Percentiles rank a stretch among this genome's conserved stretches.
Evolutionary conservation across 768 basidiomycete genomes (phyloP).

Genomic region (Boletus eberwhitei): DNA sequence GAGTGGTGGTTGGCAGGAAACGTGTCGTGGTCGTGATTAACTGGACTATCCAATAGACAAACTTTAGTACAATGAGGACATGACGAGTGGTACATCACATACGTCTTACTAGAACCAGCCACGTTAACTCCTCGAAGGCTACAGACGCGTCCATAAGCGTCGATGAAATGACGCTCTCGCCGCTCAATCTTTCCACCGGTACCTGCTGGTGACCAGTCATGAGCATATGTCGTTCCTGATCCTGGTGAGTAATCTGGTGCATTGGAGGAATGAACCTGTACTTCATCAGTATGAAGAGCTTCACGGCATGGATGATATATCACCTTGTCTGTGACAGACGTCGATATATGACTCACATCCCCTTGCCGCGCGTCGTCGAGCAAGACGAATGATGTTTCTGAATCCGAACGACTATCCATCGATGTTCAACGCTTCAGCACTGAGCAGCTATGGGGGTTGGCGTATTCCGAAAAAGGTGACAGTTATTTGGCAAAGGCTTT

Average conservation of each 20-base stretch:
- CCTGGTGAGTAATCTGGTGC: constrained; percentile 45
- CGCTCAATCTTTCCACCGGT: constrained; percentile 56
- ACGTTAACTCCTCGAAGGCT: constrained; percentile 83
- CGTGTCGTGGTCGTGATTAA: constrained; percentile 59
- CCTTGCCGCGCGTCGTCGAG: constrained; percentile 29
- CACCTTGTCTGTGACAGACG: constrained; percentile 4
- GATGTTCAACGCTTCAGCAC: background rate
- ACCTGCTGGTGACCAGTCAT: constrained; percentile 63
- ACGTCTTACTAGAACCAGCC: constrained; percentile 82
- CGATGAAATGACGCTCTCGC: constrained; percentile 79
- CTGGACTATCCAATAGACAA: constrained; percentile 45
- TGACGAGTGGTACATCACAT: constrained; percentile 1
- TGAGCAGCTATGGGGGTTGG: background rate
- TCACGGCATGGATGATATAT: background rate
- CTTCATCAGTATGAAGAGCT: background rate
- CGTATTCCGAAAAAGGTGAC: background rate
- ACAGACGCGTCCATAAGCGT: constrained; percentile 76
- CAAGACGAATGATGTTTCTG: constrained; percentile 49
- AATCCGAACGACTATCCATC: constrained; percentile 31
- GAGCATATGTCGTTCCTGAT: constrained; percentile 52
- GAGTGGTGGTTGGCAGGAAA: constrained; percentile 64
- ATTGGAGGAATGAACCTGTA: constrained; percentile 46
- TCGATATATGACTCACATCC: background rate
- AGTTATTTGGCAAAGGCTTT: constrained; percentile 32
- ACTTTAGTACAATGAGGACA: constrained; percentile 20